Conservation (phyloP, 352 stramenopile species). For the Blastocystis sp. region DNA sequence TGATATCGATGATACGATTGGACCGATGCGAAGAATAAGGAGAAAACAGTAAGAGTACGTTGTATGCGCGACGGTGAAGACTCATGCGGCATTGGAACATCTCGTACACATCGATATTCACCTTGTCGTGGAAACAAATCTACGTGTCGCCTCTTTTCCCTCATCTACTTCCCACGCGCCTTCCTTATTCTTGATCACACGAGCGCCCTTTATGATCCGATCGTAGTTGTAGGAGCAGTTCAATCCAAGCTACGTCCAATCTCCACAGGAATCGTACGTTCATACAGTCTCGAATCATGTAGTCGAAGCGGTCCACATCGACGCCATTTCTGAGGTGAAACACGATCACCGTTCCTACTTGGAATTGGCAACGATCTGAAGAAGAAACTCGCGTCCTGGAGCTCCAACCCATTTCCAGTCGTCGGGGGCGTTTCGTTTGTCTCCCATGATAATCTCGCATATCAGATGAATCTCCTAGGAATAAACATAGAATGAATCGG, state of each 20-base stretch:
- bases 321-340: slow-evolving; percentile 13
- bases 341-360: background rate
- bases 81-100: slow-evolving; percentile 51
- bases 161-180: background rate
- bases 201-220: slow-evolving; percentile 3
- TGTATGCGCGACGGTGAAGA: slow-evolving; percentile 31
- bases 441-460: slow-evolving; percentile 48
- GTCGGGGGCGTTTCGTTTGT: background rate
- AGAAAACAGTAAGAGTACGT: background rate
- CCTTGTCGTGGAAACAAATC: slow-evolving; percentile 53
- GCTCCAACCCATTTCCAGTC: slow-evolving; percentile 23
- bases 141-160: background rate
- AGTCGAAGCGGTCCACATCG: slow-evolving; percentile 56
- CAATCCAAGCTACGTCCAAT: background rate
- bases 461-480: slow-evolving; percentile 41
- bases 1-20: slow-evolving; percentile 34
- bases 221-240: slow-evolving; percentile 54
- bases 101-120: slow-evolving; percentile 36
- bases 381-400: slow-evolving; percentile 27
- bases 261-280: background rate
- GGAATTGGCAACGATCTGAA: slow-evolving; percentile 53
- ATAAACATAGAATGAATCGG: background rate
- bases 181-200: background rate
- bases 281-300: slow-evolving; percentile 49
- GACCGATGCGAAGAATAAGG: slow-evolving; percentile 11